Evolutionary conservation across 1,284 basidiomycete genomes (phyloP).

Genomic region (Ganoderma meredithae): DNA sequence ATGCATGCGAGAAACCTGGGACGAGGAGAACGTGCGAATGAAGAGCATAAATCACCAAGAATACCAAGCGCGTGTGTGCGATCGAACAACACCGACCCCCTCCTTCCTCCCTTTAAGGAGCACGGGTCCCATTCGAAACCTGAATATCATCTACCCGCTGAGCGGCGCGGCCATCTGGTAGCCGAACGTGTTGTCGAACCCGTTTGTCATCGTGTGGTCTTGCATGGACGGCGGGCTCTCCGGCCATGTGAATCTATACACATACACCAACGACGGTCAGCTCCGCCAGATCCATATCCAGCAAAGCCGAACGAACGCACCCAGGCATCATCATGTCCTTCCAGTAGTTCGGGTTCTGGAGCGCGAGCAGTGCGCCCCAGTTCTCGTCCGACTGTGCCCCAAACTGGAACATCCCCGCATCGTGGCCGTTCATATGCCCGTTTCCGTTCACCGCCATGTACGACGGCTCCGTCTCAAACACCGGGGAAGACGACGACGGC

Average conservation of each 20-base stretch:
- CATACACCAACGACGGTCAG: not conserved
- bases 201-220: conserved; percentile 20
- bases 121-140: not conserved
- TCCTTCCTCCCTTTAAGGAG: not conserved
- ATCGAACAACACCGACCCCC: not conserved
- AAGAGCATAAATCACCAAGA: conserved; percentile 4
- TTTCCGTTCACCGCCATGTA: conserved; percentile 34
- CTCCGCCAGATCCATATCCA: not conserved
- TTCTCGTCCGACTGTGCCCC: conserved; percentile 49
- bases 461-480: conserved; percentile 36
- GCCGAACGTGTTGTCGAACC: conserved; percentile 24
- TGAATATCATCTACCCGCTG: conserved; percentile 13
- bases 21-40: not conserved
- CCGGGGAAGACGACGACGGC: conserved; percentile 33
- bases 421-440: conserved; percentile 20
- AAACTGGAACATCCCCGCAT: conserved; percentile 34
- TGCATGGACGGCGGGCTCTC: conserved; percentile 31
- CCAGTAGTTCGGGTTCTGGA: conserved; percentile 78
- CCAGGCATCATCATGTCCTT: conserved; percentile 85
- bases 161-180: conserved; percentile 32
- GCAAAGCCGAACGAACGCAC: conserved; percentile 43
- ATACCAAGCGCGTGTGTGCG: not conserved
- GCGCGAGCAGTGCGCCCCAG: conserved; percentile 74
- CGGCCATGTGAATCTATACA: conserved; percentile 35
- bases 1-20: not conserved